Evolutionary conservation across 2,329 filamentous ascomycete genomes (phyloP), one percentile per base, ranked within the genome.

Genomic region (Neopestalotiopsis sp.): DNA sequence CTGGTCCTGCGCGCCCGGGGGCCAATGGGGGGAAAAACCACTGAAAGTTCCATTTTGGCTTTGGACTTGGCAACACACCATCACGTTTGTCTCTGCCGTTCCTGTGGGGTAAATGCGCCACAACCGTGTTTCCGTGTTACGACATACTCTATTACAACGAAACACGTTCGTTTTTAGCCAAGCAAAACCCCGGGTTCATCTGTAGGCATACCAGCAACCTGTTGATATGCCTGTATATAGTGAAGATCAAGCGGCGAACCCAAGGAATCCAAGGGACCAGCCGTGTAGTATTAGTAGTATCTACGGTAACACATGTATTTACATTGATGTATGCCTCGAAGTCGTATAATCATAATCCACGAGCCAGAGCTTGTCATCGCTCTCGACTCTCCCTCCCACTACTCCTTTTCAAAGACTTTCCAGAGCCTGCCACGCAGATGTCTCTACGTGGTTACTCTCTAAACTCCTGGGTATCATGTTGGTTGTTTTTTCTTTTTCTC

Each of bases 321-420:
- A 70, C 70, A 42, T 66, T 53, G 69, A 67, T 68, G 62, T 69
- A 68, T 68, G 62, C 68, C 69, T 67, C 68, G 68, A 70, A 66
- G 67, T 71, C 71, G 69, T 73, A 71, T 64, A 57, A 68, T 73
- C 73, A 69, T 73, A 70, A 71, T 61, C 58, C 64, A 71, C 69
- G 70, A 57, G 45, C 67, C 68, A 69, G 69, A 69, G 68, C 56
- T 9, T 49, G 13, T 45, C 17, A 13, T 7, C 9, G 45, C 45
- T 53, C 45, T 53, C 17, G 6, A 4, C 34, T 53, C n/a, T 32
- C 49, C n/a, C 28, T 57, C 49, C 42, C 20, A 28, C 63, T 57
- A 58, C 61, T 64, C 40, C 34, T 2, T 28, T 30, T 65, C 62
- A 45, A 65, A 65, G 34, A 24, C 62, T 53, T 65, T 53, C 62